Base-by-base conservation (phyloP, 768 basidiomycete genomes). In the Lyophyllum decastes region DNA sequence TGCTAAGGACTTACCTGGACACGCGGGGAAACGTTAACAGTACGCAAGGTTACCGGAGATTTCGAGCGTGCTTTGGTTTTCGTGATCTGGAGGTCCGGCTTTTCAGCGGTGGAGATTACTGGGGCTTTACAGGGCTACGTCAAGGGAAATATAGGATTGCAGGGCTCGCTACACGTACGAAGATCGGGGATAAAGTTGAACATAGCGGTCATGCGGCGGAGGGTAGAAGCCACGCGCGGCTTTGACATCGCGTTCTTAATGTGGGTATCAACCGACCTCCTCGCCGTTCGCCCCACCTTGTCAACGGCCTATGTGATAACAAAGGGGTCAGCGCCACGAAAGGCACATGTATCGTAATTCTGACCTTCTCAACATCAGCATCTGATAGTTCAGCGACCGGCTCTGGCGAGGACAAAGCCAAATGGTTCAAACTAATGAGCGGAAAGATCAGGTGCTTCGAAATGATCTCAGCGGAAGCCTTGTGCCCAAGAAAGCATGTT, bases 391-490 rank as follows among this genome's bases (percentile, higher is more conserved):
- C 82, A 67, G 77, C 70, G 55, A 90, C 71, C 44, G 80, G 71
- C 59, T 89, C 82, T 52, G 82, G 64, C 35, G 85, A 85, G 49
- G 82, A 77, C 71, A 92, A 88, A 2, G 86, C 81, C 61, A 90
- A 71, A 69, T 91, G 85, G 57, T 80, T 85, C 46, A 83, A 73
- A 68, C 84, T 90, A 67, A 93, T 86, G 58, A 92, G 78, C 7
- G 91, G 91, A 59, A 87, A 75, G 60, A 92, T 85, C 61, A 92
- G 82, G 64, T 93, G 91, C 61, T 80, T 87, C 59, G 91, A 92
- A 51, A 93, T 78, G 54, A 91, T 75, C 50, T 90, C 87, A 57
- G 91, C 84, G 34, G 90, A 88, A 30, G 71, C 64, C 69, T 78
- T 86, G 68, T 84, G 76, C 8, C 89, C 88, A 35, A 89, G 67